phyloP scores from a whole-genome alignment of 2,329 filamentous ascomycete genomes.

The Cercospora sp. region DNA sequence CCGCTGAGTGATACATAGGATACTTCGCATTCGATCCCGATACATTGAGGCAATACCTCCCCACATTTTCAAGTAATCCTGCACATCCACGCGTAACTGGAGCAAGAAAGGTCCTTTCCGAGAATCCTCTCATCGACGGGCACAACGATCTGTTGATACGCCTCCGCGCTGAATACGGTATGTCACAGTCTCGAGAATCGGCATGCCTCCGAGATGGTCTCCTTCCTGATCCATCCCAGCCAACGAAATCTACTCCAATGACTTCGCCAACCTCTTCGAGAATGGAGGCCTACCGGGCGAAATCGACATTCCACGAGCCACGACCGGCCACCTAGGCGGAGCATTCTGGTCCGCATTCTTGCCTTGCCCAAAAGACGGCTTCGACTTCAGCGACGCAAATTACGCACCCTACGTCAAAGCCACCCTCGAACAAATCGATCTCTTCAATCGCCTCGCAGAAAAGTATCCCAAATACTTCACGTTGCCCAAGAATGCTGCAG shows the following conservation, averaged over 20 bases:
- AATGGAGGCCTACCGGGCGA: conserved; percentile 67
- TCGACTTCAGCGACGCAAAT: conserved; percentile 71
- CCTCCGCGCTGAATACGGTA: conserved; percentile 62
- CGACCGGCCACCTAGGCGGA: conserved; percentile 71
- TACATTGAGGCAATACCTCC: conserved; percentile 13
- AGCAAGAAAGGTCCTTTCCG: conserved; percentile 29
- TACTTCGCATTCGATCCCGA: conserved; percentile 18
- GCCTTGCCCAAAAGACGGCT: conserved; percentile 70
- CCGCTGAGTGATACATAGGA: not conserved
- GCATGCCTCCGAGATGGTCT: too few relatives aligned
- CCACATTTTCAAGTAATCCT: not conserved
- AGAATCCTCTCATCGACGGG: conserved; percentile 59
- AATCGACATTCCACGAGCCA: conserved; percentile 76
- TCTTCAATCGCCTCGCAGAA: conserved; percentile 63
- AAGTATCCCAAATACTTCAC: conserved; percentile 71
- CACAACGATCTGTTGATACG: conserved; percentile 84
- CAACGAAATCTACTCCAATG: conserved; percentile 70
- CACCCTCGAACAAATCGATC: conserved; percentile 74
- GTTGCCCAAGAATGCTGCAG: conserved; percentile 57
- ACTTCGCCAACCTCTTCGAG: conserved; percentile 73
- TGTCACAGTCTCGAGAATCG: too few relatives aligned
- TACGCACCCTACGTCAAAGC: conserved; percentile 66
- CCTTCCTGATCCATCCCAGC: not conserved
- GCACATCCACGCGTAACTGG: conserved; percentile 19
- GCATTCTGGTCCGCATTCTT: conserved; percentile 93